Base-by-base conservation (phyloP, 805 yeast species). In the Ogataea ramenticola region DNA sequence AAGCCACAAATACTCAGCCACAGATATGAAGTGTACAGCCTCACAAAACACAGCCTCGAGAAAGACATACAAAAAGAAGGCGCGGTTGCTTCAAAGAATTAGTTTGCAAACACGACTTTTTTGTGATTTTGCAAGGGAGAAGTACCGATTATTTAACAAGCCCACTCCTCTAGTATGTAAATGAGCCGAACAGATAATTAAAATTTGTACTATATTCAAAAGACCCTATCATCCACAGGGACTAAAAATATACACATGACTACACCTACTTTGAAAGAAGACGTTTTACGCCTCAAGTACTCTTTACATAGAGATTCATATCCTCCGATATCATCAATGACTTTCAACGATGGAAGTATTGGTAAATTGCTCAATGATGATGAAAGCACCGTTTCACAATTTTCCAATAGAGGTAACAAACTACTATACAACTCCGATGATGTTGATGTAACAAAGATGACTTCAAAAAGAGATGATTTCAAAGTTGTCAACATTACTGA, bases 341-440 rank as follows among this genome's bases (percentile, higher is more conserved):
- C 37, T 16, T 34, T 34, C n/a, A 34, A 7, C 7, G 37, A 34
- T 20, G 26, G 21, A 11, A 34, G 24, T 4, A 34, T 34, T n/a
- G 37, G 37, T 10, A 34, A 34, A 20, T 17, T 34, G 19, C 22
- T 36, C 8, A 22, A 36, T 22, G 30, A 46, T 20, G 55, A 55
- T 31, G 46, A 49, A 11, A 51, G 48, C 35, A 42, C 46, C 30
- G 51, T 47, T 2, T 49, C 56, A 4, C 42, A 47, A 3, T 49
- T 49, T 26, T 53, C 63, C 15, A 62, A 63, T 46, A 51, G 66
- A 38, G 67, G 67, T 15, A 56, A 56, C 44, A 64, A 62, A 46
- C 43, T 58, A n/a, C 44, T 53, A 37, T 50, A 39, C 38, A 50
- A 46, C 27, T 52, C 62, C 17, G 57, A 53, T 17, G 47, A 46